Evolutionary conservation across 805 yeast genomes (phyloP), one percentile per base, ranked within the genome.

Genomic region (Cyberlindnera meyerae): DNA sequence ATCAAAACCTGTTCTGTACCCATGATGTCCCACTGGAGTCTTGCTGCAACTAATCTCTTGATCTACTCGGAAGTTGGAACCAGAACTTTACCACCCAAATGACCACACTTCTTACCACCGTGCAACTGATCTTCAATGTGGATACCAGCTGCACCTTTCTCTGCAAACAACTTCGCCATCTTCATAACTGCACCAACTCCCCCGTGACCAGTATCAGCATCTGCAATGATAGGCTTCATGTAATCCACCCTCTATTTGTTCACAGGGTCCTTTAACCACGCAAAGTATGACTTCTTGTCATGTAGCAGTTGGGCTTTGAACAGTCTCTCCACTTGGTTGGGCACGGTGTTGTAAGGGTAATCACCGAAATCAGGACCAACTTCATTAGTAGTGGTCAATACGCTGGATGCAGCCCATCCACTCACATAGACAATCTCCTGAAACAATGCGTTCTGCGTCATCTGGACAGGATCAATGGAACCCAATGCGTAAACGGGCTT

Each of bases 161-260:
- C 82, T n/a, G 79, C 82, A 60, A 77, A 77, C 34, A 75, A 52
- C 50, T 78, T 77, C 17, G 82, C 79, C 37, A 76, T 57, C 50
- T 77, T 77, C 83, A 77, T 77, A 4, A 77, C 78, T 0, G 81
- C 66, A 3, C 77, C 71, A 11, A 69, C 57, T 11, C 82, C 80
- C 14, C 83, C 83, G 51, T 75, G 81, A 4, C 83, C 83, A 48
- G 79, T 77, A 44, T 77, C 83, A 3, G 73, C 83, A 52, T 77
- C 83, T 4, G 83, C 83, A 44, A 77, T 70, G 35, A 77, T 75
- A 12, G 83, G 83, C 39, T 74, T 63, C 49, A 77, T 47, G 47
- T 77, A 77, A 47, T 77, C 79, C n/a, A 62, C 49, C 38, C 52
- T 49, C 11, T 16, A n/a, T 11, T 31, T 31, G 45, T 42, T 20